A percentile compares a stretch with the other conserved stretches of the same genome.
These are phyloP conservation scores for Arthrobotrys megalospora DNA, from an alignment of 2,329 filamentous ascomycete species.

Conservation along the genomic window DNA sequence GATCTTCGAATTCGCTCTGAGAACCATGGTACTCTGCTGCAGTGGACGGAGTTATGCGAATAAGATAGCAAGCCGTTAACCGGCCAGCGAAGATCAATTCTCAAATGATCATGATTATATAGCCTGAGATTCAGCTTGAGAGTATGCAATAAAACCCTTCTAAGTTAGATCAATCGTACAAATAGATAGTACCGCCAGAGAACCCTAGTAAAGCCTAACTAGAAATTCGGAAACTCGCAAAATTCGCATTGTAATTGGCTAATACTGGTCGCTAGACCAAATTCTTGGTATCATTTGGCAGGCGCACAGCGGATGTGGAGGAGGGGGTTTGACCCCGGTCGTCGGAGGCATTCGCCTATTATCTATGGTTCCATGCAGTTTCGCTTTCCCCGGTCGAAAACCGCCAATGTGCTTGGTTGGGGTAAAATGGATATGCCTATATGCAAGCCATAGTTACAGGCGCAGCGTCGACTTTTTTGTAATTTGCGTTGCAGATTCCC, in stretches of 20 bases:
- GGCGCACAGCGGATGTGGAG: conserved; percentile 9
- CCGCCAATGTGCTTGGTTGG: conserved; percentile 25
- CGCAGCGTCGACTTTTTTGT: background rate
- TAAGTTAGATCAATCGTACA: background rate
- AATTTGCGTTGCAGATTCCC: conserved; percentile 14
- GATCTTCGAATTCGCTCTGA: conserved; percentile 18
- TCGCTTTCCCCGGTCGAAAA: conserved; percentile 38
- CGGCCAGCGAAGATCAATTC: conserved; percentile 9
- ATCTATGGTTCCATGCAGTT: conserved; percentile 32
- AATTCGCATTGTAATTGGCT: background rate
- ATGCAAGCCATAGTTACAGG: conserved; percentile 25
- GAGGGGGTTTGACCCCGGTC: background rate
- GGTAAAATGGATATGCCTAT: conserved; percentile 35
- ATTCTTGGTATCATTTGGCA: no score
- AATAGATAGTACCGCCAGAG: background rate
- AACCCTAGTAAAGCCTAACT: background rate
- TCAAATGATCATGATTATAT: background rate
- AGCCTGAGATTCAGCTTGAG: conserved; percentile 21
- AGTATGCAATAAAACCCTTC: background rate
- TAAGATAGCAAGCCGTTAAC: background rate
- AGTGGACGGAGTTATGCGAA: conserved; percentile 19
- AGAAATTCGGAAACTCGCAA: background rate
- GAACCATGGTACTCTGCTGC: background rate
- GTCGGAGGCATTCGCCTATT: conserved; percentile 28
- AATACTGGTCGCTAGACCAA: background rate